Base-by-base conservation (phyloP, 1,139 yeast species). In the Saccharomyces hybrid region DNA sequence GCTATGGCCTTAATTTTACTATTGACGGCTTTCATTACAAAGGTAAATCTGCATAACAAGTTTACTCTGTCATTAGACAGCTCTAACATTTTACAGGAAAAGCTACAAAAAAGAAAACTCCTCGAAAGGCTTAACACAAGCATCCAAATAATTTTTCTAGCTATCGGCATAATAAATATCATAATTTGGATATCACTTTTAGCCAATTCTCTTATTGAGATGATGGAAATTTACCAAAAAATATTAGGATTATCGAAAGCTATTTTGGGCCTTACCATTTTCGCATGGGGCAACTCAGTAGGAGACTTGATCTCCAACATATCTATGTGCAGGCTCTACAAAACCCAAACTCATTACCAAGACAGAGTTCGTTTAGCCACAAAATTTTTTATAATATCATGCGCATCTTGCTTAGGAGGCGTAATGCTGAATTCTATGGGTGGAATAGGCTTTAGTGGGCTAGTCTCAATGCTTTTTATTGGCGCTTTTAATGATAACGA, bases 281-380 rank as follows among this genome's bases (percentile, higher is more conserved):
- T 91, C 73, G 97, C 98, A 0, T 74, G 91, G 60, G 99, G 99
- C 6, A 93, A 91, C 67, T 90, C 97, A 0, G 73, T 89, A 4
- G 97, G 98, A n/a, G 99, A 93, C 65, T 76, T 91, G 54, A 83
- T 93, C 7, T 86, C 97, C 0, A 90, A 93, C 66, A 77, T 86
- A 52, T 88, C 96, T 1, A 68, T 70, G 70, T 69, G 71, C 50
- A 63, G 59, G 50, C 58, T 69, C 5, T 69, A 70, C 55, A 59
- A 61, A 16, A 66, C 66, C 47, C 53, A 60, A 25, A 67, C 69
- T 5, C 61, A 55, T 23, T 53, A 57, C 31, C 58, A 58, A 5
- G 52, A 59, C 55, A 7, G 60, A 58, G 32, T 56, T 60, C 46
- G 53, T 58, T 25, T 62, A 26, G 69, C 69, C 1, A 61, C 70